Conservation (phyloP, 805 yeast species). For the Metschnikowia hibisci region DNA sequence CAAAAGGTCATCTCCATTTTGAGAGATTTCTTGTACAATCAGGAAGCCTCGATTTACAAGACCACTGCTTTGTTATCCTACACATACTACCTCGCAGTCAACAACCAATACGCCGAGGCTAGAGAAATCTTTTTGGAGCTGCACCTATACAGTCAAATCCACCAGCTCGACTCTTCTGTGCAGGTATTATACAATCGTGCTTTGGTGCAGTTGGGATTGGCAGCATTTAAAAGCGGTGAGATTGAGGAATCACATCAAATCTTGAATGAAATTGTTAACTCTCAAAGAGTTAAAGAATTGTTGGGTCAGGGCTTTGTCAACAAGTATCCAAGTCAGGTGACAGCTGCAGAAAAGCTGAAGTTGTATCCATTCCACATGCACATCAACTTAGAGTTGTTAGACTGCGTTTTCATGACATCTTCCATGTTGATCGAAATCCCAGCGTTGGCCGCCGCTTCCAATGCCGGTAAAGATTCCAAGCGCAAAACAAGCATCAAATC, state of each 20-base stretch:
- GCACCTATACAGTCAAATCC: slow-evolving; percentile 77
- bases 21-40: slow-evolving; percentile 61
- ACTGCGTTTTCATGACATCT: slow-evolving; percentile 87
- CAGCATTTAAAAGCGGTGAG: slow-evolving; percentile 89
- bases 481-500: slow-evolving; percentile 64
- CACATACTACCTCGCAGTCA: slow-evolving; percentile 88
- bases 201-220: slow-evolving; percentile 89
- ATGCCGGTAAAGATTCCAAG: slow-evolving; percentile 56
- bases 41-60: slow-evolving; percentile 63
- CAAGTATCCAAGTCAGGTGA: slow-evolving; percentile 56
- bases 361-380: slow-evolving; percentile 97
- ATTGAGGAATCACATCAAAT: slow-evolving; percentile 83
- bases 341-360: slow-evolving; percentile 67
- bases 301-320: slow-evolving; percentile 83
- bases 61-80: slow-evolving; percentile 81
- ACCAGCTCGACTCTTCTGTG: slow-evolving; percentile 76
- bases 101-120: slow-evolving; percentile 77
- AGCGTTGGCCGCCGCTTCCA: slow-evolving; percentile 61
- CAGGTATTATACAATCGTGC: slow-evolving; percentile 95
- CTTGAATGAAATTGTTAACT: slow-evolving; percentile 81
- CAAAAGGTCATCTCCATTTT: slow-evolving; percentile 58
- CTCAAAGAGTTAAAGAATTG: slow-evolving; percentile 83
- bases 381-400: slow-evolving; percentile 90
- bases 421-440: slow-evolving; percentile 92
- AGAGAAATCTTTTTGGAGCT: slow-evolving; percentile 85